Percentiles rank a stretch among this genome's conserved stretches.
These are phyloP conservation scores for Tylopilus subfusipes DNA, from an alignment of 768 basidiomycete genomes.

Conservation along the genomic window DNA sequence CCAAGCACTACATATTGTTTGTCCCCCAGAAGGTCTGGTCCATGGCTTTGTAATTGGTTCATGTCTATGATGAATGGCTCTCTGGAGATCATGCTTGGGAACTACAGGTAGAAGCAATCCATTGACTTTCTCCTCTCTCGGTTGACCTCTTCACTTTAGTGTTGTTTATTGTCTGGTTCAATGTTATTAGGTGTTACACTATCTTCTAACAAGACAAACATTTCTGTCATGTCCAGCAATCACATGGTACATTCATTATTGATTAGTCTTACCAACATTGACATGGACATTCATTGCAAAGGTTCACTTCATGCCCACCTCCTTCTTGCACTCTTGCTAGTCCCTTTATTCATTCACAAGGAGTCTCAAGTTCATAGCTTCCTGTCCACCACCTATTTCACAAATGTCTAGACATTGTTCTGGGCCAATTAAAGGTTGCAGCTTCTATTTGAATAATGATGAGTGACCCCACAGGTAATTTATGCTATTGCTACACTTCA, in stretches of 20 bases:
- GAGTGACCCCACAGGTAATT: neutral
- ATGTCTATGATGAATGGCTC: neutral
- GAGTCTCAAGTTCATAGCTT: neutral
- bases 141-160: neutral
- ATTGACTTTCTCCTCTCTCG: no score
- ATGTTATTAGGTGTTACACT: neutral
- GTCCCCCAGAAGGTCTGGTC: neutral
- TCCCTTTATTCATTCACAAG: neutral
- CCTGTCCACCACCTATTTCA: neutral
- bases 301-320: neutral
- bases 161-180: neutral
- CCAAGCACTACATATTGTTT: neutral
- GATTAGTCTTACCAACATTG: neutral
- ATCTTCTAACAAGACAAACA: neutral
- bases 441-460: neutral
- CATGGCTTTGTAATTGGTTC: neutral
- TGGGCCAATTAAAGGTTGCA: neutral
- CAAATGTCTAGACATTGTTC: neutral
- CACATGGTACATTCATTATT: neutral
- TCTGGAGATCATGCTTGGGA: neutral
- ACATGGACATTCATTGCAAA: neutral
- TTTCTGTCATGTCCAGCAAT: neutral
- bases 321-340: neutral
- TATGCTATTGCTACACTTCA: neutral
- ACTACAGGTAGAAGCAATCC: no score